Conservation (phyloP, 1,284 basidiomycete species). For the Athelia sp. region DNA sequence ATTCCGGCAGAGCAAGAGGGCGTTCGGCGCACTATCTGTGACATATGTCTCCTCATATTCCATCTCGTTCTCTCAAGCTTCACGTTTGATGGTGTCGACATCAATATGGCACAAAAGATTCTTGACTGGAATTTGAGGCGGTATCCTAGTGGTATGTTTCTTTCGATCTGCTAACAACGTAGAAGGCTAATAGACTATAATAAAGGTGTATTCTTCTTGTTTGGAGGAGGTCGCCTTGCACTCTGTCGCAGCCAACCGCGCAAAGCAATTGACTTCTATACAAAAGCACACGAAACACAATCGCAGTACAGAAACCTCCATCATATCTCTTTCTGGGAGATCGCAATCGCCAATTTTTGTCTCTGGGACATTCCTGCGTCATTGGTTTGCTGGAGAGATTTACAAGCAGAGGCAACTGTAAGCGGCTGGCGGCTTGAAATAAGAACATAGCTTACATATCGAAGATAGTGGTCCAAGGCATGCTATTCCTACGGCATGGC, state of each 20-base stretch:
- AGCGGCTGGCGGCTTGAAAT: slow-evolving; percentile 21
- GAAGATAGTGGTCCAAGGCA: slow-evolving; percentile 77
- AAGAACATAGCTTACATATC: slow-evolving; percentile 1
- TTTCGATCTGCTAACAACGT: slow-evolving; percentile 9
- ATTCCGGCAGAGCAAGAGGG: slow-evolving; percentile 62
- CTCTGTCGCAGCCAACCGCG: slow-evolving; percentile 76
- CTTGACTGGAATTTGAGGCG: slow-evolving; percentile 78
- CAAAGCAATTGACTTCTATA: slow-evolving; percentile 70
- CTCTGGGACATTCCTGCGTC: slow-evolving; percentile 58
- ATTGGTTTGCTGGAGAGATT: slow-evolving; percentile 64
- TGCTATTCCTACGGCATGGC: slow-evolving; percentile 77
- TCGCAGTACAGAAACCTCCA: slow-evolving; percentile 70
- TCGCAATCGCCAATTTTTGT: slow-evolving; percentile 73
- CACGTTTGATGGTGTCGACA: slow-evolving; percentile 77
- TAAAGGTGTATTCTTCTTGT: slow-evolving; percentile 91
- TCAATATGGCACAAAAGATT: slow-evolving; percentile 68
- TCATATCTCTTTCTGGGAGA: slow-evolving; percentile 81
- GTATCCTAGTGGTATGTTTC: slow-evolving; percentile 59
- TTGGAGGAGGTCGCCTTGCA: slow-evolving; percentile 84
- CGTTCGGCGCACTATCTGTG: slow-evolving; percentile 79
- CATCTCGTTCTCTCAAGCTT: slow-evolving; percentile 86
- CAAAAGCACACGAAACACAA: slow-evolving; percentile 58
- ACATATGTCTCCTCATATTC: slow-evolving; percentile 87
- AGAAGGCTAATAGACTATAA: slow-evolving; percentile 17
- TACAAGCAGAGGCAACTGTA: slow-evolving; percentile 69